These are phyloP conservation scores for Globisporangium apiculatum DNA, from an alignment of 352 stramenopile genomes.

Conservation along the genomic window DNA sequence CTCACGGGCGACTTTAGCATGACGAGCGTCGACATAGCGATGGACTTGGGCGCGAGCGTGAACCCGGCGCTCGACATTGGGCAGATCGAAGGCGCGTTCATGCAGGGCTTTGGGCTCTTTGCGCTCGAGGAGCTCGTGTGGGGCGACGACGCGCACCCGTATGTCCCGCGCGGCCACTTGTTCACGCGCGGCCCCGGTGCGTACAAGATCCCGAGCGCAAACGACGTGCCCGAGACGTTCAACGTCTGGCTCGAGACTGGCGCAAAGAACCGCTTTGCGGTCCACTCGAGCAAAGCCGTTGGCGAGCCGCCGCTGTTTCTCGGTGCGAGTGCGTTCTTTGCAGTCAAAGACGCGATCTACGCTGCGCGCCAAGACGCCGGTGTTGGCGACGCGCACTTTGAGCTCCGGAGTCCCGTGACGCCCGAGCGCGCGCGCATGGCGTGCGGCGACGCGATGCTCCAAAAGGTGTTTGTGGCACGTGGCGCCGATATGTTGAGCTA, in stretches of 20 bases:
- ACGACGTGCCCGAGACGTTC: slow-evolving; percentile 93
- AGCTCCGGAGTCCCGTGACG: slow-evolving; percentile 73
- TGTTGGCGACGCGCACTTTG: slow-evolving; percentile 47
- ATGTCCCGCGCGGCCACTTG: slow-evolving; percentile 87
- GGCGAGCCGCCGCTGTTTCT: slow-evolving; percentile 96
- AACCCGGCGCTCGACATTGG: slow-evolving; percentile 97
- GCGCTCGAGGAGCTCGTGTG: slow-evolving; percentile 94
- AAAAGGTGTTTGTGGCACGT: slow-evolving; percentile 62
- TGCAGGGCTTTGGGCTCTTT: slow-evolving; percentile 94
- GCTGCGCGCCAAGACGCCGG: slow-evolving; percentile 67
- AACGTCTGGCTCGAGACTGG: slow-evolving; percentile 92
- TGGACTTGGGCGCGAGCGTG: slow-evolving; percentile 93
- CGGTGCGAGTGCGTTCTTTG: slow-evolving; percentile 92
- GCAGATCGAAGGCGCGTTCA: slow-evolving; percentile 97
- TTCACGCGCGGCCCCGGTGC: slow-evolving; percentile 93
- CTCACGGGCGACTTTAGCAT: slow-evolving; percentile 92
- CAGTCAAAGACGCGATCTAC: slow-evolving; percentile 93
- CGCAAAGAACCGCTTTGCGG: slow-evolving; percentile 91
- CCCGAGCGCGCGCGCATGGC: slow-evolving; percentile 82
- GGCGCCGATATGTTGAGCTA: slow-evolving; percentile 52
- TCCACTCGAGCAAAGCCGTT: slow-evolving; percentile 95
- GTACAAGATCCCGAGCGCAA: slow-evolving; percentile 97
- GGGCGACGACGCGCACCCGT: slow-evolving; percentile 91
- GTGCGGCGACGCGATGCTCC: slow-evolving; percentile 53
- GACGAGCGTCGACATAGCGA: slow-evolving; percentile 75